phyloP scores from a whole-genome alignment of 768 basidiomycete species.

The Ephemerocybe angulata region DNA sequence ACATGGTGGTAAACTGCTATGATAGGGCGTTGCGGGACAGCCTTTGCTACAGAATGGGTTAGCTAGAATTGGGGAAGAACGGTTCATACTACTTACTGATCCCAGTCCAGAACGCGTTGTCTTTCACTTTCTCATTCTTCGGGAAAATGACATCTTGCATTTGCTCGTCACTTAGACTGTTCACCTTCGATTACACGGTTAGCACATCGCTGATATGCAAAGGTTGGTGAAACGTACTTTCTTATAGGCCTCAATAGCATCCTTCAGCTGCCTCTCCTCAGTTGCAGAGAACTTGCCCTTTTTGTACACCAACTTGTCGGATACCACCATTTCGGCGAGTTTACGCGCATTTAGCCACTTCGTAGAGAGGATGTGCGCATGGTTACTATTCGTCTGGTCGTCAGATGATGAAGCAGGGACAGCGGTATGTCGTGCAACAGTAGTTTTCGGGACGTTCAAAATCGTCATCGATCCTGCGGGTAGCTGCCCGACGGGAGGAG shows the following conservation, averaged over 20 bases:
- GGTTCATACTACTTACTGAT: slow-evolving; percentile 51
- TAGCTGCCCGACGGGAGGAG: slow-evolving; percentile 37
- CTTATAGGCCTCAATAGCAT: slow-evolving; percentile 63
- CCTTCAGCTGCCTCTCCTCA: slow-evolving; percentile 63
- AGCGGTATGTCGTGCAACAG: neutral
- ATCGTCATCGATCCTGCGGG: slow-evolving; percentile 42
- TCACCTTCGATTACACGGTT: slow-evolving; percentile 34
- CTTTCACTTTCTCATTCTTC: slow-evolving; percentile 54
- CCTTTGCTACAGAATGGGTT: slow-evolving; percentile 44
- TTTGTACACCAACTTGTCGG: slow-evolving; percentile 79
- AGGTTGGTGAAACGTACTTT: slow-evolving; percentile 36
- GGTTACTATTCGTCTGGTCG: slow-evolving; percentile 46
- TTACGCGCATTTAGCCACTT: slow-evolving; percentile 76
- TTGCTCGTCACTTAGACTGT: slow-evolving; percentile 51
- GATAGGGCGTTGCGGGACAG: slow-evolving; percentile 73
- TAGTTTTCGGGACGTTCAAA: slow-evolving; percentile 26
- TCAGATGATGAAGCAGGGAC: slow-evolving; percentile 18
- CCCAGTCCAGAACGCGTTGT: slow-evolving; percentile 75
- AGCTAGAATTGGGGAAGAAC: slow-evolving; percentile 6
- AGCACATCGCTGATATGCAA: neutral
- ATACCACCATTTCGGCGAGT: slow-evolving; percentile 63
- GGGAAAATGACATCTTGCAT: slow-evolving; percentile 66
- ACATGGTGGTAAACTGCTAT: slow-evolving; percentile 84
- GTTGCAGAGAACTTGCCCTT: slow-evolving; percentile 84
- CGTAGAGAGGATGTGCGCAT: slow-evolving; percentile 67